Evolutionary conservation across 768 basidiomycete genomes (phyloP).

Genomic region (Auricularia heimuer): DNA sequence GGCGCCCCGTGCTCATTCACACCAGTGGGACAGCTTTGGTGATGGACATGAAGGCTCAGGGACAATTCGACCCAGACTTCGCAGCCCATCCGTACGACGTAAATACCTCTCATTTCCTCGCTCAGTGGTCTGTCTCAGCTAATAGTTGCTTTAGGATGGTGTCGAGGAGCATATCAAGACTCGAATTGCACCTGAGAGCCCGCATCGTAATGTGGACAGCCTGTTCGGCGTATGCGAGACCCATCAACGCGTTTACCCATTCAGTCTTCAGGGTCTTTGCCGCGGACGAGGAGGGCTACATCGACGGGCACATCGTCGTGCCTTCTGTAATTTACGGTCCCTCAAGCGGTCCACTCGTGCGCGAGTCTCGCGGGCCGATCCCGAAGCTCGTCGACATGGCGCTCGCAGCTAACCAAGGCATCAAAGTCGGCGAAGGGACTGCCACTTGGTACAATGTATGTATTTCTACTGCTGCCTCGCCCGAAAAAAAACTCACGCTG

Average conservation of each 20-base stretch:
- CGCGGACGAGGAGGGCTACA: neutral
- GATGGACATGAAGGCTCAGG: neutral
- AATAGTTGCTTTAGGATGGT: neutral
- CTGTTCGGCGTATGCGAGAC: neutral
- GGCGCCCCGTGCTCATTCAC: constrained; percentile 3
- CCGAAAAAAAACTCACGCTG: neutral
- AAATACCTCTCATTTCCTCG: neutral
- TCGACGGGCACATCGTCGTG: neutral
- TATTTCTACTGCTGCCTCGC: neutral
- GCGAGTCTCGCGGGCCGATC: neutral
- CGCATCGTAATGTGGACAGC: neutral
- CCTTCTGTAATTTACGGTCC: neutral
- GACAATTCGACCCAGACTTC: neutral
- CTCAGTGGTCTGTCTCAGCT: too few relatives aligned
- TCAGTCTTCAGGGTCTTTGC: neutral
- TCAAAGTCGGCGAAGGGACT: neutral
- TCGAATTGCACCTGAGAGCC: neutral
- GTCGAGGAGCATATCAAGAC: neutral
- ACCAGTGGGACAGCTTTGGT: constrained; percentile 6
- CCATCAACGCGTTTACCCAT: neutral
- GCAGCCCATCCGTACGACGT: constrained; percentile 2
- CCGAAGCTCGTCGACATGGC: neutral
- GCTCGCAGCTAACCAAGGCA: neutral
- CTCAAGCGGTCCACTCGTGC: neutral
- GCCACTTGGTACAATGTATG: neutral